Evolutionary conservation across 345 rosid genomes (phyloP).

Genomic region (Salix viminalis): DNA sequence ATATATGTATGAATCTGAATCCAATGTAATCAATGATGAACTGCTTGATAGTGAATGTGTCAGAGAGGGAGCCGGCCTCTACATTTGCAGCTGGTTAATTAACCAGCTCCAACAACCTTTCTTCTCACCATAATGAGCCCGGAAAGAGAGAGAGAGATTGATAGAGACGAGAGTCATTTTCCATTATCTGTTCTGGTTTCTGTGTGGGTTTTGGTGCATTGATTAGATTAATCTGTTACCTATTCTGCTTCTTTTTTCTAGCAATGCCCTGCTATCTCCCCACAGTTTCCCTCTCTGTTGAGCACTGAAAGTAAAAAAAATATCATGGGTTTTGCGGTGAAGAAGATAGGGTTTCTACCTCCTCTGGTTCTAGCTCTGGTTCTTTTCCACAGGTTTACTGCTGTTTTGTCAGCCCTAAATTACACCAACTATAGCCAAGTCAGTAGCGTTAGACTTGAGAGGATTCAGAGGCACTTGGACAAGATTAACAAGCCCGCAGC

Average conservation of each 20-base stretch:
- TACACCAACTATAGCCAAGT: conserved; percentile 54
- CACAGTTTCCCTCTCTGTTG: not conserved
- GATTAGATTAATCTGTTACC: conserved; percentile 9
- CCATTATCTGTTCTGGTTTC: conserved; percentile 16
- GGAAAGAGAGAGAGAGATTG: not conserved
- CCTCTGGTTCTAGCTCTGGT: not conserved
- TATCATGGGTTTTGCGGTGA: conserved; percentile 21
- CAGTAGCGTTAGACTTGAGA: conserved; percentile 63
- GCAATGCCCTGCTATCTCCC: conserved; percentile 28
- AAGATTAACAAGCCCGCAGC: conserved; percentile 30
- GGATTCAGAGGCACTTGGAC: conserved; percentile 34
- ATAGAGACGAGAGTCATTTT: conserved; percentile 12
- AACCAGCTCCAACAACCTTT: conserved; percentile 50
- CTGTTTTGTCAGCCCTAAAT: conserved; percentile 42
- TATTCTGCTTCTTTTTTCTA: conserved; percentile 10
- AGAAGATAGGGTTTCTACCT: conserved; percentile 17
- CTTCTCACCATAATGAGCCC: conserved; percentile 40
- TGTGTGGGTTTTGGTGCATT: conserved; percentile 25
- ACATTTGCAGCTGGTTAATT: conserved; percentile 27
- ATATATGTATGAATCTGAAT: conserved; percentile 13
- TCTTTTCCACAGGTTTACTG: not conserved
- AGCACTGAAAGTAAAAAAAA: conserved; percentile 44
- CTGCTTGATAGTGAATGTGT: conserved; percentile 40
- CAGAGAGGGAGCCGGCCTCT: conserved; percentile 18
- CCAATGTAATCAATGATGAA: conserved; percentile 44